Evolutionary conservation across 805 yeast genomes (phyloP), one percentile per base, ranked within the genome.

Genomic region (Debaryomyces prosopidis): DNA sequence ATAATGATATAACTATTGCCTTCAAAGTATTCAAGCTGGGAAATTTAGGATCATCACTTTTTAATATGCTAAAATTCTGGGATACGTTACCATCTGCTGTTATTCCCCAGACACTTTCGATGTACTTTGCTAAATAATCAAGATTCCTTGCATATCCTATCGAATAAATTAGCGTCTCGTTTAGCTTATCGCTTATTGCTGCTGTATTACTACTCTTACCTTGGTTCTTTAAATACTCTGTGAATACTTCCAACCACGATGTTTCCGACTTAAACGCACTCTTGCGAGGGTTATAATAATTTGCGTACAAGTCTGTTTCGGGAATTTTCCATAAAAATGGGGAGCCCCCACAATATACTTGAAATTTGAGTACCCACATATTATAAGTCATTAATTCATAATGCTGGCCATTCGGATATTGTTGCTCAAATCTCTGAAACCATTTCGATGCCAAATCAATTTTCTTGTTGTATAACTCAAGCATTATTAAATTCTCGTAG

Each of bases 401-500:
- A 20, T 45, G 48, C 9, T 44, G 45, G 9, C 44, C 39, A 12
- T 36, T 14, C 2, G 47, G 45, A 44, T 37, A 63, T 44, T 62
- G 59, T 15, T 43, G 28, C 41, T 68, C 68, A 46, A 71, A 62
- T 39, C 60, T 53, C 40, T 55, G 60, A 46, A 69, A 67, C 76
- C 76, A 72, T 42, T 58, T 59, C 3, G 68, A 56, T 3, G 73
- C 76, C 51, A 71, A 60, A 53, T 72, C 77, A 32, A 65, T 47
- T 46, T 70, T 71, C n/a, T 47, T 49, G 53, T 68, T 71, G 43
- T 54, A 48, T 41, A 63, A 52, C 49, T 72, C 77, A 42, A 71
- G 53, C 36, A 41, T 16, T 15, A 71, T 62, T 47, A 73, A 55
- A 52, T 69, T 72, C 47, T 72, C 76, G 49, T 60, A 70, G 53